Evolutionary conservation across 371 early-diverging fungal genomes (phyloP), one percentile per base, ranked within the genome.

Genomic region (Catenaria anguillulae): DNA sequence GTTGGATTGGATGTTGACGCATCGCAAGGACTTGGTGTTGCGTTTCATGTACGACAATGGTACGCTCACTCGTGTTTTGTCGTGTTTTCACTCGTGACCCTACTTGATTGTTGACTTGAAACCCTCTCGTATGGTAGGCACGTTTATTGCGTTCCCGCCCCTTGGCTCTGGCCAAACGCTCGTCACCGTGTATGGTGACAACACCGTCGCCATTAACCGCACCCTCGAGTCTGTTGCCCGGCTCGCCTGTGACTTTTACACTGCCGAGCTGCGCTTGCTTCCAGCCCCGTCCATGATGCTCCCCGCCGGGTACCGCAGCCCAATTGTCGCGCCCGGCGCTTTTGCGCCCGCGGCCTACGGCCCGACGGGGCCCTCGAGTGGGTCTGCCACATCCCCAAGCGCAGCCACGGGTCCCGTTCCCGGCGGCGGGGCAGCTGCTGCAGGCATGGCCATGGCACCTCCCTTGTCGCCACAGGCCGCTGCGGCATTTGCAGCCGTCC

Each of bases 1-100:
- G 67, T 63, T 89, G 60, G 89, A 89, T 64, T 89, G 88, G 88
- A 76, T 88, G 72, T 62, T 84, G 34, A 67, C 80, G 33, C 75
- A 80, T 62, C 72, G 80, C 34, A 77, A 77, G 19, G 80, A 81
- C 56, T 73, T 80, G 60, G 62, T 89, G 17, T 73, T 76, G 31
- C 78, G 80, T 63, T 83, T 88, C 60, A 86, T 87, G 85, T 70
- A 71, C 36, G 87, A 89, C 66, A 88, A 89, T 70, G 88, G 79
- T 66, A 72, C 65, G 34, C 69, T 67, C 60, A 40, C 17, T 40
- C 17, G 17, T 40, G 17, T 40, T 10, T 40, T 40, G n/a, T n/a
- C n/a, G n/a, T n/a, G n/a, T n/a, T n/a, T n/a, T n/a, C n/a, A n/a
- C n/a, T n/a, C n/a, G n/a, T n/a, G n/a, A n/a, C n/a, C n/a, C n/a